These are phyloP conservation scores for Aspergillus latus DNA, from an alignment of 2,329 filamentous ascomycete species.

Conservation along the genomic window DNA sequence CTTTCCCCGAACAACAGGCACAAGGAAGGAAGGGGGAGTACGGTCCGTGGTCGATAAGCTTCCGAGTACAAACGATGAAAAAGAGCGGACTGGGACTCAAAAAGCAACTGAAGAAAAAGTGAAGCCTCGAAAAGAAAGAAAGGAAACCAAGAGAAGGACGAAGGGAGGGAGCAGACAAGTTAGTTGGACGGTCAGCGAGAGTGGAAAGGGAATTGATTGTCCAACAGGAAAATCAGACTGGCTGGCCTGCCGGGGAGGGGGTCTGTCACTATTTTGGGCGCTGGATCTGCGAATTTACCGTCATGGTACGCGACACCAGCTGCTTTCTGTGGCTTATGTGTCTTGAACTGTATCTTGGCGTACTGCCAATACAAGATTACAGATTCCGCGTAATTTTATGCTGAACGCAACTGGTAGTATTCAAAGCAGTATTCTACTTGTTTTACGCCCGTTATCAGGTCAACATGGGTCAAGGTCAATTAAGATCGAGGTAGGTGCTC, in stretches of 20 bases:
- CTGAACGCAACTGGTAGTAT: neutral
- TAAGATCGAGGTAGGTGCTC: neutral
- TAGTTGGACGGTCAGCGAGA: conserved; percentile 23
- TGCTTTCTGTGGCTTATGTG: neutral
- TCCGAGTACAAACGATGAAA: conserved; percentile 16
- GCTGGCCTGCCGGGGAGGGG: conserved; percentile 21
- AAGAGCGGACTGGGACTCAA: conserved; percentile 18
- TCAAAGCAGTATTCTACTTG: neutral
- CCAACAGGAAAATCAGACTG: conserved; percentile 28
- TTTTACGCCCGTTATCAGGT: neutral
- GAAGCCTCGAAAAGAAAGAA: conserved; percentile 23
- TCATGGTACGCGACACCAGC: neutral
- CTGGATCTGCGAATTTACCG: conserved; percentile 23
- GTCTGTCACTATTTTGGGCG: conserved; percentile 34
- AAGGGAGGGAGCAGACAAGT: conserved; percentile 27
- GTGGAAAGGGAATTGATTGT: conserved; percentile 31
- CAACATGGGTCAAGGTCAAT: neutral
- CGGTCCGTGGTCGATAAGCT: conserved; percentile 11
- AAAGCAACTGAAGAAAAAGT: conserved; percentile 18
- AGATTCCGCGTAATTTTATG: neutral
- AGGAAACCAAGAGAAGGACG: conserved; percentile 31
- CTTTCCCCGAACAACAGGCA: conserved; percentile 32
- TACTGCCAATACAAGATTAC: neutral
- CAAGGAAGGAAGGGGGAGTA: conserved; percentile 25
- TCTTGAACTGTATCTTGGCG: neutral